phyloP scores from a whole-genome alignment of 495 filamentous ascomycete species.

The Astrocystis sublimbata region DNA sequence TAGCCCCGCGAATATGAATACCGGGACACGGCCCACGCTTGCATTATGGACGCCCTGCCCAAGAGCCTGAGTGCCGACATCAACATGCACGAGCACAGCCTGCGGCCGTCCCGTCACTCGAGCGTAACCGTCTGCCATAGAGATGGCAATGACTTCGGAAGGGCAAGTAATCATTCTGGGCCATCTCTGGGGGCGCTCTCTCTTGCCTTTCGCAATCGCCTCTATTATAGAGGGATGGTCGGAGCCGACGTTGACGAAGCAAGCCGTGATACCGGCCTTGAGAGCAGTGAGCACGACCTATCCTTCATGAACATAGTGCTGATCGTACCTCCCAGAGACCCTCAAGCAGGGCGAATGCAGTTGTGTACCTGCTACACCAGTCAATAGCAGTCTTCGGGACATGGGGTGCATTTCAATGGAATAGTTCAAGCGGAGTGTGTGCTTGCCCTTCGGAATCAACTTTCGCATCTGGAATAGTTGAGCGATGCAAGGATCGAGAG shows the following conservation, averaged over 20 bases:
- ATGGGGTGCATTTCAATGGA: neutral
- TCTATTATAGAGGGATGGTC: constrained; percentile 78
- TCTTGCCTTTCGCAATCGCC: constrained; percentile 71
- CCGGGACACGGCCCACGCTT: constrained; percentile 69
- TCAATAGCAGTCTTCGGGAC: neutral
- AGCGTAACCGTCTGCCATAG: constrained; percentile 78
- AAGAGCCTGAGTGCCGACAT: constrained; percentile 78
- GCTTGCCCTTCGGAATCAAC: neutral
- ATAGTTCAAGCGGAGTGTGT: no score
- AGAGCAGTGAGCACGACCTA: constrained; percentile 6
- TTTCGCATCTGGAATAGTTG: constrained; percentile 13
- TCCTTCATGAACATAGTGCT: neutral
- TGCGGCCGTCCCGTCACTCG: constrained; percentile 70
- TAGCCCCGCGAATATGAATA: constrained; percentile 75
- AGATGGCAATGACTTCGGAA: constrained; percentile 68
- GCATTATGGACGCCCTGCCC: constrained; percentile 80
- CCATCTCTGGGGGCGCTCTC: constrained; percentile 47
- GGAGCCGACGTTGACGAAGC: constrained; percentile 76
- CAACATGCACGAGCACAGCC: constrained; percentile 77
- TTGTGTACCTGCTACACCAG: constrained; percentile 54
- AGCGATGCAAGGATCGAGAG: constrained; percentile 39
- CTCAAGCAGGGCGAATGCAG: constrained; percentile 78
- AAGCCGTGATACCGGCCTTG: constrained; percentile 66
- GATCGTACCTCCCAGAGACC: constrained; percentile 62
- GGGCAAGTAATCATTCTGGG: constrained; percentile 76